Evolutionary conservation across 75 land plant species (phyloP), one percentile per base, ranked within the genome.

Genomic region (Cryptomeria japonica): DNA sequence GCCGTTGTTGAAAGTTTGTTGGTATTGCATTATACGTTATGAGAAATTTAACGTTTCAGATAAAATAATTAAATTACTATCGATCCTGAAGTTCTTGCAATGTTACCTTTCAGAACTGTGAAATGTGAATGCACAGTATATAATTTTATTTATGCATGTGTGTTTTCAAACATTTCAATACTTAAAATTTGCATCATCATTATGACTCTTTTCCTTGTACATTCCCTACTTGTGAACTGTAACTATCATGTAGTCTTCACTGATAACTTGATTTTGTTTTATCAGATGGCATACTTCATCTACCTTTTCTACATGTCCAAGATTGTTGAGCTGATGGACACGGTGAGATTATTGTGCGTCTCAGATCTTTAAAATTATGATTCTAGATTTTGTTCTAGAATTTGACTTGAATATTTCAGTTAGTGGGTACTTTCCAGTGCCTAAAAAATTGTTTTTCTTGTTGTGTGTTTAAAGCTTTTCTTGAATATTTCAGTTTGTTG

Each of bases 261-360:
- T 49, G 53, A 38, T 64, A 38, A 28, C 41, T 37, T 58, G 51
- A 73, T 44, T 28, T 80, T 80, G 49, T n/a, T 42, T 83, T 56
- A 16, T 8, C 87, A 88, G 89, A 87, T 91, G 90, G 92, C 92
- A 64, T 44, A 68, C 31, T 87, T 87, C 49, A 61, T 87, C 68
- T 91, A 91, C 83, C 19, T 91, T 61, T 91, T 91, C 88, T 91
- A 89, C 86, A 91, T 91, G 85, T 91, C 92, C 78, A 91, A 91
- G 77, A 87, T 87, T 87, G 82, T 89, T 31, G 90, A 91, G 87
- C 89, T 91, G 31, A 87, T 91, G 90, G 92, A 91, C 86, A 91
- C 92, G 87, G 92, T 91, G 86, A 91, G 90, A 47, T 42, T 13
- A 64, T 55, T 80, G 84, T 80, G 84, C 84, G 84, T 80, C 84